A percentile compares a stretch with the other conserved stretches of the same genome.
These are phyloP conservation scores for Cladosporium cucumerinum DNA, from an alignment of 2,329 filamentous ascomycete genomes.

Conservation along the genomic window DNA sequence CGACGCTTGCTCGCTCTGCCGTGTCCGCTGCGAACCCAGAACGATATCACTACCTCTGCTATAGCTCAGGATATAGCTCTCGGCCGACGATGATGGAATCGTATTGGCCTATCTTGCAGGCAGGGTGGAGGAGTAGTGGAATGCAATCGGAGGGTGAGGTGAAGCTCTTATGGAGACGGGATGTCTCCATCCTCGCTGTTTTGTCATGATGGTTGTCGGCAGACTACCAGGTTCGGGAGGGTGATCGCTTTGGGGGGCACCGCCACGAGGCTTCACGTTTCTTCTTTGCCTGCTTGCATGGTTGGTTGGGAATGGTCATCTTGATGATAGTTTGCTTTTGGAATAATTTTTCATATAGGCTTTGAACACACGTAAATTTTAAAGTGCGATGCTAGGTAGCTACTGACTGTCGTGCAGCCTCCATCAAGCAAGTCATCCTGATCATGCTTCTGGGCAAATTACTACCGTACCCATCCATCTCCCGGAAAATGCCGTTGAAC, in stretches of 20 bases:
- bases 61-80: conserved; percentile 14
- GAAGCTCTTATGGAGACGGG: not conserved
- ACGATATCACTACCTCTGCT: conserved; percentile 2
- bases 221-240: not conserved
- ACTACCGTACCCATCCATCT: not conserved
- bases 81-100: not conserved
- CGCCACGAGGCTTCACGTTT: not conserved
- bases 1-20: not conserved
- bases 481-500: not conserved
- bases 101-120: not conserved
- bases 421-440: not conserved
- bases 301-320: too few species aligned
- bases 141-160: not conserved
- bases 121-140: not conserved
- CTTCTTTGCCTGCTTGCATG: not conserved
- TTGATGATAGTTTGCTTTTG: not conserved
- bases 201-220: not conserved
- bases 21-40: conserved; percentile 12
- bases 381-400: not conserved
- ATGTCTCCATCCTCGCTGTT: not conserved
- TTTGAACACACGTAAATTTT: not conserved
- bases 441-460: not conserved
- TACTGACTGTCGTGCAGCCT: not conserved
- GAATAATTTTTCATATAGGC: not conserved
- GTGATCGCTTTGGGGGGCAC: not conserved